phyloP scores from a whole-genome alignment of 768 basidiomycete genomes.

The Coprinellus micaceus region DNA sequence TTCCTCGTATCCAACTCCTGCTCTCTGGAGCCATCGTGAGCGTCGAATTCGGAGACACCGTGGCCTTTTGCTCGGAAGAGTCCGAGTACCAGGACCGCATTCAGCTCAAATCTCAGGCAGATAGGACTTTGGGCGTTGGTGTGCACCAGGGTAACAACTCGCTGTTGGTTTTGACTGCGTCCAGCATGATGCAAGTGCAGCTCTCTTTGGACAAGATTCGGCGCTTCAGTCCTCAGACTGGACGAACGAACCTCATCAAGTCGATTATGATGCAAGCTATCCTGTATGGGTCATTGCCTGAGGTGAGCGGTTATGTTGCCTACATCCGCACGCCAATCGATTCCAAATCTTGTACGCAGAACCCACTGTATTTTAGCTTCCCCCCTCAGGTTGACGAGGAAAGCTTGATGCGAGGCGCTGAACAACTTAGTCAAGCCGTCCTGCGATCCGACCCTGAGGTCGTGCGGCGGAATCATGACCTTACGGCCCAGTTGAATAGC shows the following conservation, averaged over 20 bases:
- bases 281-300: slow-evolving; percentile 65
- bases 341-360: slow-evolving; percentile 38
- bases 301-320: slow-evolving; percentile 40
- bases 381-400: slow-evolving; percentile 78
- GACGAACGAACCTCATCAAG: slow-evolving; percentile 64
- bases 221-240: slow-evolving; percentile 63
- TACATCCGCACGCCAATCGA: background rate
- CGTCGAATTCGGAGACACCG: slow-evolving; percentile 74
- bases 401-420: slow-evolving; percentile 74
- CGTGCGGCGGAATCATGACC: slow-evolving; percentile 72
- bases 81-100: slow-evolving; percentile 70
- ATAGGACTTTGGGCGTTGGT: slow-evolving; percentile 70
- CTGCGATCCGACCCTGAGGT: slow-evolving; percentile 70
- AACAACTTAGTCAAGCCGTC: slow-evolving; percentile 67
- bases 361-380: slow-evolving; percentile 77
- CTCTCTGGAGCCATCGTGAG: slow-evolving; percentile 55
- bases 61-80: slow-evolving; percentile 71
- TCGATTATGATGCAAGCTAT: slow-evolving; percentile 83
- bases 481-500: slow-evolving; percentile 70
- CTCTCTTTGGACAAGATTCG: slow-evolving; percentile 60
- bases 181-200: slow-evolving; percentile 63
- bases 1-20: slow-evolving; percentile 63
- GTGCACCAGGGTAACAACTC: slow-evolving; percentile 47
- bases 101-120: slow-evolving; percentile 62
- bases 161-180: slow-evolving; percentile 61